These are phyloP conservation scores for Xerocomellus intermedius DNA, from an alignment of 768 basidiomycete genomes.

Conservation along the genomic window DNA sequence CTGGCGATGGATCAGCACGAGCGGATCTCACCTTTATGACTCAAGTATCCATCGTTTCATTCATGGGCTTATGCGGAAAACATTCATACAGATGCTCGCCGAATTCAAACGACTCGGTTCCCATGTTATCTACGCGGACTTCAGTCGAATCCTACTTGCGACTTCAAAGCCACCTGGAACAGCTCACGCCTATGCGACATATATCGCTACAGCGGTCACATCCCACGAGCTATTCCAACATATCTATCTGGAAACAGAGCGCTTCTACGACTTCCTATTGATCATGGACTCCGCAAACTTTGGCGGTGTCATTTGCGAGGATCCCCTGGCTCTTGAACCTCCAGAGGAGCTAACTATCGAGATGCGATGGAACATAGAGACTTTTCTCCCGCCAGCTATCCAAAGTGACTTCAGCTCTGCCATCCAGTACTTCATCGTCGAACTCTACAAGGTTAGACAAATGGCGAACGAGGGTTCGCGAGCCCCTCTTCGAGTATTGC, in stretches of 20 bases:
- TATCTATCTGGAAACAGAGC: constrained; percentile 78
- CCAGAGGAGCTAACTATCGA: constrained; percentile 69
- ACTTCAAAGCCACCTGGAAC: constrained; percentile 96
- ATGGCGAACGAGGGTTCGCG: constrained; percentile 57
- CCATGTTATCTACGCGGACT: constrained; percentile 90
- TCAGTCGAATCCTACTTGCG: constrained; percentile 83
- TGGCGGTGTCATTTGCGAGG: constrained; percentile 83
- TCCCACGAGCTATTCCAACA: constrained; percentile 96
- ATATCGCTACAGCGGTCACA: constrained; percentile 90
- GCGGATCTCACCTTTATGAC: constrained; percentile 84
- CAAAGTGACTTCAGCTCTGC: constrained; percentile 73
- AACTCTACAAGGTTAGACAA: constrained; percentile 74
- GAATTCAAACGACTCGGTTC: constrained; percentile 96
- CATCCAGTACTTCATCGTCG: constrained; percentile 81
- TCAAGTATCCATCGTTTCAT: constrained; percentile 91
- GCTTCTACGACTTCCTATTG: constrained; percentile 90
- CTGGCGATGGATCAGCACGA: constrained; percentile 95
- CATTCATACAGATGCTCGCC: constrained; percentile 93
- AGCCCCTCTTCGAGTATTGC: constrained; percentile 70
- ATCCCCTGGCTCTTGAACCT: constrained; percentile 66
- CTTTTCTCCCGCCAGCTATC: constrained; percentile 81
- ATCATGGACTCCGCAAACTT: constrained; percentile 97
- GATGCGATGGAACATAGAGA: constrained; percentile 91
- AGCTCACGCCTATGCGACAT: constrained; percentile 93
- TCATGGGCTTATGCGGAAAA: constrained; percentile 96